Evolutionary conservation across 2,329 filamentous ascomycete genomes (phyloP).

Genomic region (Clarireedia homoeocarpa): DNA sequence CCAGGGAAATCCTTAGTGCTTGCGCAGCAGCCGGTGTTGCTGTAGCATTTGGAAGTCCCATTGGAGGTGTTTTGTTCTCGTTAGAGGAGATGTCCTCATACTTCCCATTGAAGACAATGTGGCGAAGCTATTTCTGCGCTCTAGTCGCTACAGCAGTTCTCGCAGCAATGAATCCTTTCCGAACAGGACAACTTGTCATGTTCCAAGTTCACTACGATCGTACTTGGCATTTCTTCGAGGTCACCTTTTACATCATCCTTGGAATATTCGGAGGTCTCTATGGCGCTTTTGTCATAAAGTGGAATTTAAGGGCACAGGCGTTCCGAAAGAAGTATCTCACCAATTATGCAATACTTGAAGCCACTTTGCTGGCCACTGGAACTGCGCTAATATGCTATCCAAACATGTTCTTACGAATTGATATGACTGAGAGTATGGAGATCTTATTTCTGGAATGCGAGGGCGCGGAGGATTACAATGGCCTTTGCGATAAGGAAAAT

Average conservation of each 20-base stretch:
- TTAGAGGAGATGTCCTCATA: constrained; percentile 96
- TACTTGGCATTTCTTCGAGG: constrained; percentile 96
- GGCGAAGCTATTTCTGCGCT: constrained; percentile 97
- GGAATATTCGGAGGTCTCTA: constrained; percentile 93
- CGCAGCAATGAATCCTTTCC: constrained; percentile 93
- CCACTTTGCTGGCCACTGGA: constrained; percentile 69
- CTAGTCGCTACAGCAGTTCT: constrained; percentile 89
- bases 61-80: constrained; percentile 93
- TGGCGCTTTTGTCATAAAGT: constrained; percentile 94
- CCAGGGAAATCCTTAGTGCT: constrained; percentile 87
- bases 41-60: constrained; percentile 94
- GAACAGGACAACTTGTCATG: constrained; percentile 97
- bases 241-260: constrained; percentile 84
- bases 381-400: constrained; percentile 95
- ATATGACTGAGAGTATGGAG: constrained; percentile 99
- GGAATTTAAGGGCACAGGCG: constrained; percentile 84
- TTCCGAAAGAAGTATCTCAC: constrained; percentile 90
- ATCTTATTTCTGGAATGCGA: constrained; percentile 93
- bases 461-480: constrained; percentile 78
- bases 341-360: constrained; percentile 78
- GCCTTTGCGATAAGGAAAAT: constrained; percentile 73
- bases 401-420: constrained; percentile 89
- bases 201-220: constrained; percentile 96
- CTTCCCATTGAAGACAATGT: constrained; percentile 94
- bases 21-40: constrained; percentile 92